phyloP scores from a whole-genome alignment of 306 rosid species.

The Cyamopsis tetragonoloba region DNA sequence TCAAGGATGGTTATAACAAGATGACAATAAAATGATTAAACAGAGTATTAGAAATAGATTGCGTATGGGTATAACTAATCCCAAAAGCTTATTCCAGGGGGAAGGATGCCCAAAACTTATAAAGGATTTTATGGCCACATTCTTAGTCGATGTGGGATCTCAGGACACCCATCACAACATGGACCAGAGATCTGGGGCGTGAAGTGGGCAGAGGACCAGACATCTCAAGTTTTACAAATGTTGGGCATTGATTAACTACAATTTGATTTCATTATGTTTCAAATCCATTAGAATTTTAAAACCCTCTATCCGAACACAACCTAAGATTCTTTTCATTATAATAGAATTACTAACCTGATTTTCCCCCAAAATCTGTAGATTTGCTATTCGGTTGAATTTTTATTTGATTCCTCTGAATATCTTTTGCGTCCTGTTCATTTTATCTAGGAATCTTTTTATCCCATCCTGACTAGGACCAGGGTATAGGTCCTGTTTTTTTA shows the following conservation, averaged over 20 bases:
- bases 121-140: too few species aligned
- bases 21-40: not conserved
- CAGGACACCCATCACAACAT: too few species aligned
- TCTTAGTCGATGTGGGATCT: too few species aligned
- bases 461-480: not conserved
- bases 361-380: not conserved
- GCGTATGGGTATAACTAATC: too few species aligned
- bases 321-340: conserved; percentile 8
- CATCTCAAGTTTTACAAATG: not conserved
- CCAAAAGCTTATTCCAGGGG: too few species aligned
- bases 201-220: too few species aligned
- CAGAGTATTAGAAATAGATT: too few species aligned
- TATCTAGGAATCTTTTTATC: conserved; percentile 11
- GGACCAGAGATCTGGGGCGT: too few species aligned
- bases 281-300: not conserved
- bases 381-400: not conserved
- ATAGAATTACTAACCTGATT: not conserved
- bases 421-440: not conserved
- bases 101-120: too few species aligned
- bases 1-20: conserved; percentile 14
- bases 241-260: not conserved
- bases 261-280: conserved; percentile 2
- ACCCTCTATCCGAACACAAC: not conserved
- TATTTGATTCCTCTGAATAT: conserved; percentile 11
- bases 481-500: not conserved